phyloP scores from a whole-genome alignment of 2,329 filamentous ascomycete genomes.

The Xylariaceae sp. region DNA sequence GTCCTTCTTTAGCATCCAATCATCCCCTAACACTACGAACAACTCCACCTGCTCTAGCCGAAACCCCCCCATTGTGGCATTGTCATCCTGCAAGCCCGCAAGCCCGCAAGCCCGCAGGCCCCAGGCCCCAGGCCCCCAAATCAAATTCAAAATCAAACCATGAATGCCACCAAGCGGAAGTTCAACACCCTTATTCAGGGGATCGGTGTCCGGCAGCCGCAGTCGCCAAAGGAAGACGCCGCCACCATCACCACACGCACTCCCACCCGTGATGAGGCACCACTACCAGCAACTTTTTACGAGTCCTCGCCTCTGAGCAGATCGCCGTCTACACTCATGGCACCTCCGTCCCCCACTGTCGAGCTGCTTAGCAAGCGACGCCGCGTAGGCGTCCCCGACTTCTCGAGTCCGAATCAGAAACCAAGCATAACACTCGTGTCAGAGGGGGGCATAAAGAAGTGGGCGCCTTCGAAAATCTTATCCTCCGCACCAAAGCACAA shows the following conservation, averaged over 20 bases:
- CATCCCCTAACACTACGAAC: too few species aligned
- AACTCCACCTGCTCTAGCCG: too few species aligned
- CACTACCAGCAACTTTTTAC: background rate
- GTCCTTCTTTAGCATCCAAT: too few species aligned
- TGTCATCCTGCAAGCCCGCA: too few species aligned
- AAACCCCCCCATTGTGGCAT: too few species aligned
- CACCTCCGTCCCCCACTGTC: conserved; percentile 19
- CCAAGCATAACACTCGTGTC: conserved; percentile 34
- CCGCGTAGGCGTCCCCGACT: conserved; percentile 42
- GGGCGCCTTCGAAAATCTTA: conserved; percentile 28
- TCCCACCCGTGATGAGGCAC: conserved; percentile 29
- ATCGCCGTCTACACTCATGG: conserved; percentile 33
- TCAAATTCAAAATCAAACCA: conserved; percentile 30
- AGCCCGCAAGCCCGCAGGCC: too few species aligned
- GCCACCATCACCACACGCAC: conserved; percentile 34
- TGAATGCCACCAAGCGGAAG: conserved; percentile 78
- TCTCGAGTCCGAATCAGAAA: conserved; percentile 34
- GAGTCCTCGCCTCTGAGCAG: conserved; percentile 16
- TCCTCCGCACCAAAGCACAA: conserved; percentile 23
- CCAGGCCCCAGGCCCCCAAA: too few species aligned
- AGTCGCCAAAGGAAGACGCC: conserved; percentile 25
- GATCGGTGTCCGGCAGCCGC: conserved; percentile 47
- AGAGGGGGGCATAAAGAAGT: conserved; percentile 39
- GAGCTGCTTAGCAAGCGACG: conserved; percentile 49
- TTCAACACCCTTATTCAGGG: conserved; percentile 71